Evolutionary conservation across 2,329 filamentous ascomycete species (phyloP).

Genomic region (Ampelomyces quisqualis): DNA sequence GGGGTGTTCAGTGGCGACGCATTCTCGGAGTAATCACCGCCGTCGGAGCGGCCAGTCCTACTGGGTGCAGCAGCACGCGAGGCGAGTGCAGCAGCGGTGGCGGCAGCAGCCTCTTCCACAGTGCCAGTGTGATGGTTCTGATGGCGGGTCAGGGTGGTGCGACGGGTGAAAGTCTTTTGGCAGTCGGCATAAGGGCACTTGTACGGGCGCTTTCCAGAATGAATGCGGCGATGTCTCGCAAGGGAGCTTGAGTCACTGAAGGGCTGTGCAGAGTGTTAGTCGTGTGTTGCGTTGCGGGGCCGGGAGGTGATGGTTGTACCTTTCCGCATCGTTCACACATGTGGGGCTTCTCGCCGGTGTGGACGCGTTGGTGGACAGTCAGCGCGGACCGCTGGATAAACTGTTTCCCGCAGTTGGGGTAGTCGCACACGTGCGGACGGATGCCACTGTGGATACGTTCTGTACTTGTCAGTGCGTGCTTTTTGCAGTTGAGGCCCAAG

Average conservation of each 20-base stretch:
- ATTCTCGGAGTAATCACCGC: constrained; percentile 68
- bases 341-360: constrained; percentile 97
- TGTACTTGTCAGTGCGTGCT: constrained; percentile 48
- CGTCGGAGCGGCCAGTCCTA: constrained; percentile 65
- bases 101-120: constrained; percentile 86
- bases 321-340: constrained; percentile 97
- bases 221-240: constrained; percentile 88
- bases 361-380: constrained; percentile 91
- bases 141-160: constrained; percentile 91
- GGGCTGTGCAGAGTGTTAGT: constrained; percentile 59
- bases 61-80: constrained; percentile 49
- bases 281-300: background rate
- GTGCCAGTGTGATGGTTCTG: constrained; percentile 96
- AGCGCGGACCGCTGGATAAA: constrained; percentile 96
- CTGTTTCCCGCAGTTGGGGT: constrained; percentile 84
- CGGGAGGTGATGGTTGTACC: constrained; percentile 55
- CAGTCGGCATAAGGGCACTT: constrained; percentile 97
- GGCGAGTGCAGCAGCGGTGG: constrained; percentile 82
- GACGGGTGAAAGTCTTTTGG: constrained; percentile 96
- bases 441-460: constrained; percentile 94
- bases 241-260: constrained; percentile 96
- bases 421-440: constrained; percentile 89
- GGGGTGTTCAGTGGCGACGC: constrained; percentile 77
- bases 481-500: constrained; percentile 35
- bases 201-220: constrained; percentile 93